Percentiles rank a stretch among this genome's conserved stretches.
Conservation (phyloP, 2,329 filamentous ascomycete species). For the Metarhizium humberi region DNA sequence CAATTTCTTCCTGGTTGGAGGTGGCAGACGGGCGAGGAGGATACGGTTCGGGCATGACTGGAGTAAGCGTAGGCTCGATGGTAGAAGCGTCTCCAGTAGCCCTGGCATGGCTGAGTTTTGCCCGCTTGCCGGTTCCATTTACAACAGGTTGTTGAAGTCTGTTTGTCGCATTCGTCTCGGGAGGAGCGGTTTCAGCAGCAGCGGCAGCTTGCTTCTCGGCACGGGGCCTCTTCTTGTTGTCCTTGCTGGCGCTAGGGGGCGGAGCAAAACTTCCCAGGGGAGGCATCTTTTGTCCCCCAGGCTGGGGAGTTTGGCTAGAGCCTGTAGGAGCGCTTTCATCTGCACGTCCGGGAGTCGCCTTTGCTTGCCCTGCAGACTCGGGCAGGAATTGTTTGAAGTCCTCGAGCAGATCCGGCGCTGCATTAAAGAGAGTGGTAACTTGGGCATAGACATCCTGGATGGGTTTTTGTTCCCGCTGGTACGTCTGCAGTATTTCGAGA, state of each 20-base stretch:
- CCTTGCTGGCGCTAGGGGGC: constrained; percentile 70
- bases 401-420: constrained; percentile 86
- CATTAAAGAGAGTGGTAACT: constrained; percentile 87
- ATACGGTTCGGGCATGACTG: constrained; percentile 78
- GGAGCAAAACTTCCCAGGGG: constrained; percentile 93
- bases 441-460: constrained; percentile 98
- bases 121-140: constrained; percentile 47
- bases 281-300: constrained; percentile 67
- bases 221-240: constrained; percentile 79
- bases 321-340: constrained; percentile 40
- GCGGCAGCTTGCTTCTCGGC: constrained; percentile 44
- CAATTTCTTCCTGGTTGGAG: constrained; percentile 76
- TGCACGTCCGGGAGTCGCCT: constrained; percentile 43
- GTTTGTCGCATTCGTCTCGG: constrained; percentile 30
- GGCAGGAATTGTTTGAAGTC: constrained; percentile 98
- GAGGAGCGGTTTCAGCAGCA: constrained; percentile 33
- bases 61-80: constrained; percentile 80
- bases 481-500: constrained; percentile 94
- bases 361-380: constrained; percentile 58
- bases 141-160: constrained; percentile 21
- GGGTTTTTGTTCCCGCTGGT: constrained; percentile 94
- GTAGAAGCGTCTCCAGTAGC: constrained; percentile 47
- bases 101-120: constrained; percentile 66
- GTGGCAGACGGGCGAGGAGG: constrained; percentile 63
- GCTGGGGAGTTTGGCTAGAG: constrained; percentile 46